A percentile compares a stretch with the other conserved stretches of the same genome.
Evolutionary conservation across 805 yeast genomes (phyloP).

Genomic region (Millerozyma miso): DNA sequence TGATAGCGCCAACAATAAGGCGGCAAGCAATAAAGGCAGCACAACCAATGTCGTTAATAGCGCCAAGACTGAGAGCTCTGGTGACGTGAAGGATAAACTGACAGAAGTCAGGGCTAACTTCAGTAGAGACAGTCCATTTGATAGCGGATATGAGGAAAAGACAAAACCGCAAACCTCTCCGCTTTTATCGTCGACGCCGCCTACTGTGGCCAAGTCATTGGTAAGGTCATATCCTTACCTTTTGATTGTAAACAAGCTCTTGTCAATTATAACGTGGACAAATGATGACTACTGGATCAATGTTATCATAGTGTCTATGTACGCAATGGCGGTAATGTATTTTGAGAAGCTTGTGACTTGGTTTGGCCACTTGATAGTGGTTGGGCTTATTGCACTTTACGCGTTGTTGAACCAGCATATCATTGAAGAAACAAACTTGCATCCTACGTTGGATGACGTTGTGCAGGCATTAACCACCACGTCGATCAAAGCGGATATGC

Average conservation of each 20-base stretch:
- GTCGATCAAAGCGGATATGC: slow-evolving; percentile 69
- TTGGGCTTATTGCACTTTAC: slow-evolving; percentile 55
- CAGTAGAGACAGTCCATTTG: slow-evolving; percentile 7
- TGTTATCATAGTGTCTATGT: slow-evolving; percentile 53
- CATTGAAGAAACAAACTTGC: slow-evolving; percentile 52
- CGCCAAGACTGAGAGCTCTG: slow-evolving; percentile 1
- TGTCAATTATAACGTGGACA: slow-evolving; percentile 87
- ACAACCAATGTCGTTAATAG: neutral
- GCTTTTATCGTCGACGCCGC: slow-evolving; percentile 82
- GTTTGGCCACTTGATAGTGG: slow-evolving; percentile 75
- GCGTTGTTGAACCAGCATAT: slow-evolving; percentile 55
- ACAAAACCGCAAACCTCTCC: slow-evolving; percentile 64
- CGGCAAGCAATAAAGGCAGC: neutral
- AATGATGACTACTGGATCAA: slow-evolving; percentile 78
- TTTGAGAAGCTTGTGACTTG: slow-evolving; percentile 76
- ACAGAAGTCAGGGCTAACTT: slow-evolving; percentile 29
- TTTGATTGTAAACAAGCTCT: slow-evolving; percentile 60
- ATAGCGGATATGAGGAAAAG: slow-evolving; percentile 5
- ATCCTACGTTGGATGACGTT: slow-evolving; percentile 85
- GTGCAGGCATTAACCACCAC: slow-evolving; percentile 72
- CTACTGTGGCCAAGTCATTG: slow-evolving; percentile 80
- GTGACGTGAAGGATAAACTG: slow-evolving; percentile 5
- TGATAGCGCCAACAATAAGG: neutral
- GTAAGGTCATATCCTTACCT: slow-evolving; percentile 83
- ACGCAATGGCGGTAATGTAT: slow-evolving; percentile 61